Percentiles rank a stretch among this genome's conserved stretches.
Conservation (phyloP, 441 rosid species). For the Melastoma candidum region DNA sequence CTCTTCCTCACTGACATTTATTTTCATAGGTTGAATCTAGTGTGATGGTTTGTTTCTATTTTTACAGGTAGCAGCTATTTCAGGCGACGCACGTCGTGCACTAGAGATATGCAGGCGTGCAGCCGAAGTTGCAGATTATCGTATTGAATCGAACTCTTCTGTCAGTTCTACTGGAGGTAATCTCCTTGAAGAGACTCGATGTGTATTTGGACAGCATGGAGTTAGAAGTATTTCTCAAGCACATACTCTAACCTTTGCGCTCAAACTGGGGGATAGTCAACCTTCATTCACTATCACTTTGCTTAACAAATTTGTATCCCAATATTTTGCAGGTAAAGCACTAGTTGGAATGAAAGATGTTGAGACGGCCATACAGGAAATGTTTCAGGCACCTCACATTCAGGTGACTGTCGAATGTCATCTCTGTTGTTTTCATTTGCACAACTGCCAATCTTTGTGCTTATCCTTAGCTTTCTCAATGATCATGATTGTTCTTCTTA, state of each 20-base stretch:
- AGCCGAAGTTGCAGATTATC: conserved; percentile 82
- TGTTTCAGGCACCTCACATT: conserved; percentile 98
- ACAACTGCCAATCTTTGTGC: neutral
- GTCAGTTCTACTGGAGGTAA: conserved; percentile 30
- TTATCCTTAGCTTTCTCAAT: neutral
- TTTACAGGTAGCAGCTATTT: conserved; percentile 79
- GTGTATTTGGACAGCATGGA: too few species aligned
- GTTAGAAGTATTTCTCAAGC: too few species aligned
- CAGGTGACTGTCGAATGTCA: conserved; percentile 46
- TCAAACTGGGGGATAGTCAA: too few species aligned
- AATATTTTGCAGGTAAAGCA: conserved; percentile 35
- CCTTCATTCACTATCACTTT: conserved; percentile 4
- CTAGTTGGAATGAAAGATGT: conserved; percentile 73
- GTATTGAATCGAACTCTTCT: conserved; percentile 28
- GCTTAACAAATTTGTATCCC: neutral
- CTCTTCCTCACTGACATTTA: conserved; percentile 1
- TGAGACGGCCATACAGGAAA: conserved; percentile 90
- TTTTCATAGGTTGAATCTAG: too few species aligned
- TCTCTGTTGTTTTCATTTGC: neutral
- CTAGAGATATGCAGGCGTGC: conserved; percentile 97
- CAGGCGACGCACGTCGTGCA: conserved; percentile 98
- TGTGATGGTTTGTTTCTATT: conserved; percentile 4
- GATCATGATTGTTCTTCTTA: too few species aligned
- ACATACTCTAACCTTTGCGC: too few species aligned
- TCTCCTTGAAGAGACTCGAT: neutral